Conservation (phyloP, 2,329 filamentous ascomycete species). For the Dryadomyces quercus-mongolicae region DNA sequence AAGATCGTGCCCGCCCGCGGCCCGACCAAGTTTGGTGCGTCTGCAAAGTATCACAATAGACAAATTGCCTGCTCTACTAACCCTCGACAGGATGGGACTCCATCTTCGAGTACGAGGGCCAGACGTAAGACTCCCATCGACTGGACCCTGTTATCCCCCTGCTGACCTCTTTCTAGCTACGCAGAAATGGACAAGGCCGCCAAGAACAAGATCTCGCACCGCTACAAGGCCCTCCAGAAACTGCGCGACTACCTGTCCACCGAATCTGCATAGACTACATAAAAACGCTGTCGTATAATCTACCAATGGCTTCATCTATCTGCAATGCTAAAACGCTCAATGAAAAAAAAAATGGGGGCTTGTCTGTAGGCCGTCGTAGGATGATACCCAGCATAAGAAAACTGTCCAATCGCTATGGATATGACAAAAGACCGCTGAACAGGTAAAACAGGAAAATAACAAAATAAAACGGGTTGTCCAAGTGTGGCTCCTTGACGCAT, state of each 20-base stretch:
- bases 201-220: constrained; percentile 91
- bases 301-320: too few relatives aligned
- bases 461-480: not conserved
- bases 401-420: too few relatives aligned
- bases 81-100: constrained; percentile 71
- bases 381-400: not conserved
- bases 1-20: constrained; percentile 79
- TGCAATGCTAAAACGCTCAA: too few relatives aligned
- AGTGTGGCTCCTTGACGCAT: too few relatives aligned
- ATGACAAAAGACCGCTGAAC: too few relatives aligned
- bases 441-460: not conserved
- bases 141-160: too few relatives aligned
- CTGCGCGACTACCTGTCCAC: constrained; percentile 67
- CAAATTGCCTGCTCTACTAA: not conserved
- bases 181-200: constrained; percentile 85
- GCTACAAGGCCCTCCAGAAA: constrained; percentile 75
- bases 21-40: constrained; percentile 67
- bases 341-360: too few relatives aligned
- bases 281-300: too few relatives aligned
- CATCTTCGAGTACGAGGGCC: constrained; percentile 84
- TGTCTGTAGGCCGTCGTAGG: too few relatives aligned
- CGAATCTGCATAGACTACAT: constrained; percentile 12
- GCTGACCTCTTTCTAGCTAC: constrained; percentile 36
- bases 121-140: constrained; percentile 45
- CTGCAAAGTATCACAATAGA: too few relatives aligned